Evolutionary conservation across 768 basidiomycete genomes (phyloP), one percentile per base, ranked within the genome.

Genomic region (Amanita thiersii): DNA sequence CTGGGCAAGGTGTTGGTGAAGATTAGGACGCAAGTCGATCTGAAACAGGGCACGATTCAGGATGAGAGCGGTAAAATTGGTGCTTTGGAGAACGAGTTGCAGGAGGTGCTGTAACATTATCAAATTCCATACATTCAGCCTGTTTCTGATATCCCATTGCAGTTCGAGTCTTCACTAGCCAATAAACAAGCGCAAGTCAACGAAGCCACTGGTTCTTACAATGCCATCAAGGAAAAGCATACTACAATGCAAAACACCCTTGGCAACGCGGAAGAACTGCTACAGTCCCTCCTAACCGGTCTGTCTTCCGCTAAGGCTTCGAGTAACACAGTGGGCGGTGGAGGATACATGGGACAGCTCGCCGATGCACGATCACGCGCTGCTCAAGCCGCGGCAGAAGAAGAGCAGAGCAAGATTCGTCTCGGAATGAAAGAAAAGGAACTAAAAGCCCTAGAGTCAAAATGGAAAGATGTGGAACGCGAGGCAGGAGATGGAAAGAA

Each of bases 321-420:
- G 2, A 37, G 37, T 11, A 45, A 39, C 11, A 12, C 69, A 20
- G 79, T 78, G 29, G 74, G 78, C 12, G 75, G 79, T 7, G 90
- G 92, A 2, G 96, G 96, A 0, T 98, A 97, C 60, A 84, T 98
- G 79, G 96, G 92, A 14, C 93, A 97, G 58, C 75, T 99, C 30
- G 86, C 92, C 1, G 81, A 88, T 10, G 87, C 92, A 0, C 79
- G 80, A 51, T 76, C 76, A 1, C 77, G 79, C 2, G 62, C 84
- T 0, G 79, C 90, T 0, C 83, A 87, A 40, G 83, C 81, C 0
- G 67, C 73, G 5, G 82, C 92, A 0, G 91, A 92, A 51, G 87
- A 88, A 50, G 83, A 93, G 52, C 88, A 93, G 55, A 75, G 70
- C 40, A 79, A 79, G 33, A 68, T 82, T 32, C 81, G 84, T 57